Evolutionary conservation across 1,284 basidiomycete species (phyloP), one percentile per base, ranked within the genome.

Genomic region (Coriolopsis trogii): DNA sequence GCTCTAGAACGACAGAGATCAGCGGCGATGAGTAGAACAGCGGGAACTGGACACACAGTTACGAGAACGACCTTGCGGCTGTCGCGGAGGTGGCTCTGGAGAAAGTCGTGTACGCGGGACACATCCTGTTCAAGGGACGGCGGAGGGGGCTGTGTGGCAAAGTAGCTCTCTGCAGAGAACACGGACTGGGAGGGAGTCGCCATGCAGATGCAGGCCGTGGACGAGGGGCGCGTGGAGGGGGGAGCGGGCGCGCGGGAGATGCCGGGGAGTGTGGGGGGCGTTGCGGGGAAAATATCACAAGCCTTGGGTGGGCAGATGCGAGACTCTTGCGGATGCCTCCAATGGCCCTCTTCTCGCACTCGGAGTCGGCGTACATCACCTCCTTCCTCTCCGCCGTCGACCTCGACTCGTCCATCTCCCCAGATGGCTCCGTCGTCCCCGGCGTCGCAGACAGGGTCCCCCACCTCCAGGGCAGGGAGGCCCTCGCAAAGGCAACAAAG

Each of bases 151-250:
- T 97, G 93, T 0, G 90, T 92, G 38, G 82, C 84, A 67, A 95
- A 97, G 73, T 95, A 97, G 3, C 79, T 76, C 61, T 93, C 90
- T 25, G 93, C 89, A 15, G 90, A 93, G 75, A 94, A 93, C 29
- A 45, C 51, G 28, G 51, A 10, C 30, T 55, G 49, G 24, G 51
- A 16, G 29, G 55, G 49, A 43, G 60, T 51, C 31, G 55, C 49
- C 53, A 59, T 59, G 29, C 12, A 30, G 28, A n/a, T n/a, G n/a
- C n/a, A n/a, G n/a, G n/a, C n/a, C 10, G 12, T 23, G 23, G 29
- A 41, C 23, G 25, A 15, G 21, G 4, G 26, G 7, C 13, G 33
- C 5, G 0, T 40, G 23, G 44, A 10, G 30, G 36, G 29, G 7
- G 2, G 3, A 13, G n/a, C 5, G 39, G 29, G 20, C 29, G 41